Conservation (phyloP, 225 moss, liverwort and hornwort genomes). For the Physcomitrium patens region DNA sequence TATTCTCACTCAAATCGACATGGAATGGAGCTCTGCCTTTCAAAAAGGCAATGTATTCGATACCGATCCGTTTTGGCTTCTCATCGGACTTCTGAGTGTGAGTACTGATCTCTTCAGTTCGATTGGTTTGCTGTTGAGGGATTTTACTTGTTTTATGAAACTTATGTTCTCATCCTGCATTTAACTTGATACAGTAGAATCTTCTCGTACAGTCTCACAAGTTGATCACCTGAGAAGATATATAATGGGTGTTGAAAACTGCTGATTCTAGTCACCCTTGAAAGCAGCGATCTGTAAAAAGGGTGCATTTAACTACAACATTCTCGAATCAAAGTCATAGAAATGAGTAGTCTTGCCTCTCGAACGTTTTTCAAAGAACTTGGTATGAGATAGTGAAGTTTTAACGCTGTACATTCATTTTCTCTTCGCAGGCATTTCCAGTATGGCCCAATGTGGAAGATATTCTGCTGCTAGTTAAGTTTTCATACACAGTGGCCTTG, state of each 20-base stretch:
- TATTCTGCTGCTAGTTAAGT: constrained; percentile 73
- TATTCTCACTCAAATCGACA: constrained; percentile 14
- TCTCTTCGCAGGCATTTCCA: constrained; percentile 68
- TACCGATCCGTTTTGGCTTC: constrained; percentile 82
- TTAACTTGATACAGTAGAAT: too few species aligned
- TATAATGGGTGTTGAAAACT: too few species aligned
- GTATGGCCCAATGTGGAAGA: constrained; percentile 81
- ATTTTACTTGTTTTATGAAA: background rate
- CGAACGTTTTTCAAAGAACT: too few species aligned
- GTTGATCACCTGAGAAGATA: too few species aligned
- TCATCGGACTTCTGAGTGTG: constrained; percentile 77
- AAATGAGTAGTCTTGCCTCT: too few species aligned
- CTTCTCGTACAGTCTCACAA: too few species aligned
- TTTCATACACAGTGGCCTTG: constrained; percentile 68
- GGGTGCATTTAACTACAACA: too few species aligned
- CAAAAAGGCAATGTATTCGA: constrained; percentile 48
- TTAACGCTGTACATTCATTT: constrained; percentile 1
- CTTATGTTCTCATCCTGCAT: too few species aligned
- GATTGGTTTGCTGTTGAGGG: background rate
- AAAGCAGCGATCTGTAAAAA: too few species aligned
- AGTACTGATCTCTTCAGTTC: constrained; percentile 40
- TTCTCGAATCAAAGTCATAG: too few species aligned
- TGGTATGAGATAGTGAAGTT: background rate
- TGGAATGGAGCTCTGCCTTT: constrained; percentile 43
- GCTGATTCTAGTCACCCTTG: too few species aligned